Evolutionary conservation across 2,329 filamentous ascomycete genomes (phyloP), one percentile per base, ranked within the genome.

Genomic region (Pseudophaeomoniella oleicola): DNA sequence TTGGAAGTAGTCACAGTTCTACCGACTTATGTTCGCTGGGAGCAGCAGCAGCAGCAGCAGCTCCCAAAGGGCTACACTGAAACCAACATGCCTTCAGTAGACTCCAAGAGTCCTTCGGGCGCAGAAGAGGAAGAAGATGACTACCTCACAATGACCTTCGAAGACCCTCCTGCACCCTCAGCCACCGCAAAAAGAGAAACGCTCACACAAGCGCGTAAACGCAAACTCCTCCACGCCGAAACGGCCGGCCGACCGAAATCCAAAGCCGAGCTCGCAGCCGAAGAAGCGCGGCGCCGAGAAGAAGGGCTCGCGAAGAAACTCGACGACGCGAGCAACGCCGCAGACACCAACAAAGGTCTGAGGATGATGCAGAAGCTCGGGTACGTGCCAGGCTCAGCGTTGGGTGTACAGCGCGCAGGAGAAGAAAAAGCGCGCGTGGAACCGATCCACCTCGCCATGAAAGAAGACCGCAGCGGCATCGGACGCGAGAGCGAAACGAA

Each of bases 321-420:
- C 4, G 71, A 77, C 14, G 56, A 57, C 12, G n/a, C n/a, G n/a
- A n/a, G n/a, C n/a, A 44, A 34, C 11, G 22, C 22, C 22, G 62
- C 69, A 12, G 68, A 73, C 35, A 71, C 70, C 48, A 92, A 78
- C 62, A 96, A 94, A 54, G 90, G 88, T 2, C 75, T 92, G 42
- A 76, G 83, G 45, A 94, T 98, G 85, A 94, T 98, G 87, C 80
- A 84, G 15, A 88, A 84, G 58, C 83, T 98, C 69, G 90, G 90
- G 1, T 98, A 92, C 62, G 79, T 75, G 39, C 66, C 73, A 14
- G 86, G 87, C 16, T 75, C 74, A 22, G 70, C 76, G 0, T 64
- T 96, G 3, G 90, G 90, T 1, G 75, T 71, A 46, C 63, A 66
- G n/a, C 60, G 60, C 5, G 58, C 60, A 16, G 42, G 52, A n/a